Base-by-base conservation (phyloP, 2,329 filamentous ascomycete species). In the Phaeosphaeriaceae sp. region DNA sequence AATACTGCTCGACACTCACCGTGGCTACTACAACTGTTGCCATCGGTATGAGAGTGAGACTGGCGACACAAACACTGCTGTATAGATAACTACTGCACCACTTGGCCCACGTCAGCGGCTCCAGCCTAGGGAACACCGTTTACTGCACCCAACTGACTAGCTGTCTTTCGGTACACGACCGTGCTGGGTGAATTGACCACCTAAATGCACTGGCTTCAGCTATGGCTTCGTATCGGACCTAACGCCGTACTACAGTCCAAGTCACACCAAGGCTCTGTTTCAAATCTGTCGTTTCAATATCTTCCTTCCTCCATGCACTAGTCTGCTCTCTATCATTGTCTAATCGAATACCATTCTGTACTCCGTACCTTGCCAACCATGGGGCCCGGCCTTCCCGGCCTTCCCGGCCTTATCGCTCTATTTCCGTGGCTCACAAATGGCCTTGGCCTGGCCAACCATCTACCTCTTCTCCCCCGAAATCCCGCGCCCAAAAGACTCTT, bases 391-490 rank as follows among this genome's bases (percentile, higher is more conserved):
- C n/a, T n/a, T n/a, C n/a, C n/a, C n/a, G n/a, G n/a, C 46, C 35
- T 41, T 40, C 40, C 50, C 50, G 46, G 53, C 43, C 50, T 50
- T 54, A 43, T 54, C n/a, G n/a, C n/a, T n/a, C n/a, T n/a, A n/a
- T n/a, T 42, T 43, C 40, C 46, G 15, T 29, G 12, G 16, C 18
- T 16, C 21, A 30, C 42, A 7, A 33, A 6, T 3, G 11, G 15
- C 20, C 17, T n/a, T 26, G 17, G 3, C 23, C 42, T 44, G 51
- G 30, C 51, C 38, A 57, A 52, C 52, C 54, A n/a, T n/a, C 49
- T 26, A 42, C 40, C 30, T 43, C 30, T 18, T 17, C 39, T 34
- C 17, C 40, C 38, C 36, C 49, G 45, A 35, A 21, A 30, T 40
- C 40, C 21, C 30, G 21, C 32, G 23, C 32, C 21, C 42, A 30